These are phyloP conservation scores for Trichoderma sp. DNA, from an alignment of 2,329 filamentous ascomycete species.

Conservation along the genomic window DNA sequence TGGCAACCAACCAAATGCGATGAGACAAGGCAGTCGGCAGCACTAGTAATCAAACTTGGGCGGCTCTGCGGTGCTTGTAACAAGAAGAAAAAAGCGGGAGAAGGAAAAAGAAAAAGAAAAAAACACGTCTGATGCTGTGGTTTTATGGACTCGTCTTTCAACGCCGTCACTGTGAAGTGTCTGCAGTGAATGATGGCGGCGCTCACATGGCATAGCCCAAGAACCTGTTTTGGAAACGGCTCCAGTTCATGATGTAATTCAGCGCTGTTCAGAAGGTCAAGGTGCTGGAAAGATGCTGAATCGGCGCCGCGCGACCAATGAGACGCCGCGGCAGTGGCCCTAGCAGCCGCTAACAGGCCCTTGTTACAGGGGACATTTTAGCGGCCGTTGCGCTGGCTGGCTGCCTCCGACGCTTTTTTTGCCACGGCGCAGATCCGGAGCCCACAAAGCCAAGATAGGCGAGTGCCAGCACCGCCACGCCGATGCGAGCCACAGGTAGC, in stretches of 20 bases:
- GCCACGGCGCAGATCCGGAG: constrained; percentile 19
- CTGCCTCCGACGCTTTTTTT: constrained; percentile 13
- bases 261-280: neutral
- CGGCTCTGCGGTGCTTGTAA: neutral
- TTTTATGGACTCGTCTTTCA: neutral
- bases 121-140: neutral
- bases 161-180: neutral
- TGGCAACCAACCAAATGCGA: constrained; percentile 23
- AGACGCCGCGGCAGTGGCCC: neutral
- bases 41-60: neutral
- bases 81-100: neutral
- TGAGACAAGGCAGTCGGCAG: constrained; percentile 11
- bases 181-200: constrained; percentile 12
- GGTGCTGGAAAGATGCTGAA: constrained; percentile 3
- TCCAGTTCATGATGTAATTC: constrained; percentile 23
- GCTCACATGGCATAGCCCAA: constrained; percentile 20
- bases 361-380: constrained; percentile 14
- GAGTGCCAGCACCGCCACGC: constrained; percentile 5
- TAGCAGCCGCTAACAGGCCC: neutral
- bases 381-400: constrained; percentile 4
- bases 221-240: constrained; percentile 9
- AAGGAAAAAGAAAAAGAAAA: neutral
- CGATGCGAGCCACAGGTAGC: neutral
- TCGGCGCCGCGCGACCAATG: constrained; percentile 5
- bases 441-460: neutral